Base-by-base conservation (phyloP, 148 eudicot genomes). In the Nyssa sinensis region DNA sequence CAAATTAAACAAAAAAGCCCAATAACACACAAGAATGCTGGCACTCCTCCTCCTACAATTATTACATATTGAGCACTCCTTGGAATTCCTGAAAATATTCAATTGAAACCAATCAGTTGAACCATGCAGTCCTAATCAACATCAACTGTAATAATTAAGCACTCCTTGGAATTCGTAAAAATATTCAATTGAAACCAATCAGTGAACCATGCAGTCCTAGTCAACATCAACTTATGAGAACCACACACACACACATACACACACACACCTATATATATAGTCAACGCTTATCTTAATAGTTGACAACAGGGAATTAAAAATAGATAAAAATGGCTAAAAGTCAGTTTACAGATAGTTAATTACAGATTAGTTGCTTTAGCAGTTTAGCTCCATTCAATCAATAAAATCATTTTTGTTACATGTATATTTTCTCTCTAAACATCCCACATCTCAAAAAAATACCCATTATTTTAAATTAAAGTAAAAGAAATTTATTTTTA, bases 31-130 rank as follows among this genome's bases (percentile, higher is more conserved):
- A 75, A 23, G 2, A 82, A 25, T 64, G 63, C 70, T 1, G 84
- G 84, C n/a, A 82, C 67, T n/a, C 80, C 84, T 17, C 58, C 80
- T 2, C 84, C 84, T 13, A 80, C 60, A 0, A 64, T 51, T 28
- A 85, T 69, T n/a, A 80, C 80, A 9, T 77, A 82, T 14, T 78
- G 77, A 17, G 80, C 76, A 10, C 32, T 64, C 70, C 75, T 80
- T 28, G 84, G 77, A 6, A 75, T 53, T 33, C 75, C 84, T 82
- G 79, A 25, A 66, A 47, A 39, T 8, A 37, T 37, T 37, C 41
- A 37, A 37, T 37, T 37, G 41, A 19, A 44, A 12, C 0, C 2
- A 44, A 44, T 44, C 17, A 44, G 8, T 3, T 4, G 8, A 37
- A 44, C 12, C 16, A 19, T 41, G 19, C 16, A 6, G 7, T 44